Base-by-base conservation (phyloP, 306 rosid genomes). In the Macrotyloma uniflorum region DNA sequence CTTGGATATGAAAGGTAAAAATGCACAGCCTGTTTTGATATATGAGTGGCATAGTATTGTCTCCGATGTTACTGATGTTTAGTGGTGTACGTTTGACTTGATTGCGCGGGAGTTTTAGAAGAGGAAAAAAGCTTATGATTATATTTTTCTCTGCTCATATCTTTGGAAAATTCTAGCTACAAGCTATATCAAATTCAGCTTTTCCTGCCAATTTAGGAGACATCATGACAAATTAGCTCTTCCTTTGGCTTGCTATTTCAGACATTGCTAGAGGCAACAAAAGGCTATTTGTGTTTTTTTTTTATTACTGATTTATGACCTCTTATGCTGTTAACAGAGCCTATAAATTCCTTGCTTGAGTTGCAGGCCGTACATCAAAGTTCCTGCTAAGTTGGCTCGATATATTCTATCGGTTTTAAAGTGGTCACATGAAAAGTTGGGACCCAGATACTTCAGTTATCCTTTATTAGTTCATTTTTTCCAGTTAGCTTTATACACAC, bases 1-100 rank as follows among this genome's bases (percentile, higher is more conserved):
- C 88, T 93, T 81, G 97, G 93, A 72, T 91, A 89, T 82, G 91
- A 45, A 85, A 91, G 96, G 98, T 93, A 85, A 77, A 35, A 77
- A 14, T 77, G 80, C 77, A 75, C 79, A 72, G 54, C 54, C 63
- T 54, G 57, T 59, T 82, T 74, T 83, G 4, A 75, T 75, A 18
- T 42, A 14, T 32, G 67, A 72, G 28, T 80, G 45, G 16, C 45
- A 49, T 65, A 18, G 35, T 80, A 33, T 61, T 67, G 65, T 67
- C 66, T 62, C 20, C 57, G 22, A 30, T 70, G 72, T 53, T 26
- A 68, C 58, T 76, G 76, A 59, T 61, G 49, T 75, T 49, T 23
- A 22, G 57, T 53, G 80, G 43, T 54, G 18, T 78, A n/a, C 51
- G 28, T 59, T 76, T 59, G 82, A 64, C 75, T 57, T 55, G 67